Base-by-base conservation (phyloP, 169 alveolate species). In the Plasmodium coatneyi region DNA sequence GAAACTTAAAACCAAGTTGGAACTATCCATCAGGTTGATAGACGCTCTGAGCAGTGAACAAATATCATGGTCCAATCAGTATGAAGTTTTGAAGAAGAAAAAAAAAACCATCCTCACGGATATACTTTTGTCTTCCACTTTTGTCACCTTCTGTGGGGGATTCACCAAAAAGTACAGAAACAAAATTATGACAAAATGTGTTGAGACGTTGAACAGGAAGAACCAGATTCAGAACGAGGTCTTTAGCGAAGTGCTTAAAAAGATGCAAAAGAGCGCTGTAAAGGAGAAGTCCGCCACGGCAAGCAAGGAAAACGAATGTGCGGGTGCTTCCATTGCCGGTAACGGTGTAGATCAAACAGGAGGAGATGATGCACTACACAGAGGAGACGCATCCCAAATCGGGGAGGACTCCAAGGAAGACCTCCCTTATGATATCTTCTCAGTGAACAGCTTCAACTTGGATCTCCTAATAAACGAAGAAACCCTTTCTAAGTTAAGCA, bases 71-170 rank as follows among this genome's bases (percentile, higher is more conserved):
- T 96, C 83, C 95, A 97, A 92, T 96, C 98, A 79, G 98, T 98
- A 92, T 97, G 97, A 81, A 96, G 93, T 43, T 95, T 97, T 28
- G 97, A 96, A 39, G 98, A 97, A 92, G 96, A 94, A 98, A 96
- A 95, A 97, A 80, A 96, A 96, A 39, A 98, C 98, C 28, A 95
- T 98, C 49, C 96, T 97, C 70, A 99, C 99, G 34, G 99, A 99
- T 95, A 98, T 98, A 54, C 95, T 99, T 22, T 92, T 99, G 7
- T 98, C 99, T 28, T 95, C 99, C 89, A 97, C 99, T 34, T 99
- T 98, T 95, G 99, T 98, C 19, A 98, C 99, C 66, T 98, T 98
- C 89, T 98, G 98, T 25, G 99, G 99, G 12, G 99, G 99, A 81
- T 98, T 99, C 98, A 98, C 99, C 92, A 98, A 98, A 94, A 97